A percentile compares a stretch with the other conserved stretches of the same genome.
Evolutionary conservation across 2,329 filamentous ascomycete genomes (phyloP).

Genomic region (Paraphaeosphaeria sporulosa): DNA sequence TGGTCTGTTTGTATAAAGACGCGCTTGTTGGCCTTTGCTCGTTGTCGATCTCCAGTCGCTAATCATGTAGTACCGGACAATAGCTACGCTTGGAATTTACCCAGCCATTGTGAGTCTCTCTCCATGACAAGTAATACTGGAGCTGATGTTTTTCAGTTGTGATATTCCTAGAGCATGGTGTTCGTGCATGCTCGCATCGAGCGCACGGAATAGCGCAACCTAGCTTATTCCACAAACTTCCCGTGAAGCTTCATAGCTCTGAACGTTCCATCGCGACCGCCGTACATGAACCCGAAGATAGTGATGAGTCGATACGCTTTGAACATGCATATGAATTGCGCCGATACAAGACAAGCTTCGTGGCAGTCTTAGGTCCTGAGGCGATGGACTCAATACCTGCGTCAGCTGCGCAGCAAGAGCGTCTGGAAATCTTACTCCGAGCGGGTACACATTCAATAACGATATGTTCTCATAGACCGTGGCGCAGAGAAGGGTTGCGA

Average conservation of each 20-base stretch:
- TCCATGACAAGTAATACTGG: background rate
- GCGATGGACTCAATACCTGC: constrained; percentile 12
- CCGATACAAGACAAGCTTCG: constrained; percentile 1
- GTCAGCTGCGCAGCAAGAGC: constrained; percentile 16
- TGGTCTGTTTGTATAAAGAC: background rate
- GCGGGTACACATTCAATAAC: background rate
- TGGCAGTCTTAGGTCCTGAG: constrained; percentile 11
- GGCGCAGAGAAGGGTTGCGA: background rate
- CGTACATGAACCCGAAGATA: background rate
- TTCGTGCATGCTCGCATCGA: background rate
- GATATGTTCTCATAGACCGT: background rate
- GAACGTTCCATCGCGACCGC: background rate
- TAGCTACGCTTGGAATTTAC: background rate
- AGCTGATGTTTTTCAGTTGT: background rate
- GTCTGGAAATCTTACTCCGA: constrained; percentile 10
- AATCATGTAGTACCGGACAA: background rate
- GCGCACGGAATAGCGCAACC: background rate
- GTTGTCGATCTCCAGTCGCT: background rate
- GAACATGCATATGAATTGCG: background rate
- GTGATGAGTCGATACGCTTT: background rate
- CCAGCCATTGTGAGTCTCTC: background rate
- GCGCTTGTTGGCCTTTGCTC: background rate
- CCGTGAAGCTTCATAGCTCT: background rate
- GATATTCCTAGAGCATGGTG: background rate
- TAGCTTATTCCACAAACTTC: background rate